These are phyloP conservation scores for Ustilago bromivora DNA, from an alignment of 1,284 basidiomycete genomes.

Conservation along the genomic window DNA sequence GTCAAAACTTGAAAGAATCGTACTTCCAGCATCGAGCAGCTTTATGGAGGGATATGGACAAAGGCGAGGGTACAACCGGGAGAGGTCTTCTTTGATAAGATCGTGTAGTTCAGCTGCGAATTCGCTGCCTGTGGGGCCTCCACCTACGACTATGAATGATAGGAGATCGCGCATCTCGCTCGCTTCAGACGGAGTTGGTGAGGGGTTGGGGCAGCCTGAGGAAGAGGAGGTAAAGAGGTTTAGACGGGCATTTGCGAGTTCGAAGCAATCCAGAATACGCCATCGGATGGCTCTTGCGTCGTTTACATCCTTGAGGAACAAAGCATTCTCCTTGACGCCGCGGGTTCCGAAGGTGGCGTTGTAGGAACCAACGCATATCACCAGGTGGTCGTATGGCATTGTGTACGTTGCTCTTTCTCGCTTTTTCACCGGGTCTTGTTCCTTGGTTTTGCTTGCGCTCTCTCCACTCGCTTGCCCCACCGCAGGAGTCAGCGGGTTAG, in stretches of 20 bases:
- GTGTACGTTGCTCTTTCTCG: slow-evolving; percentile 15
- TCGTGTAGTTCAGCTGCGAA: slow-evolving; percentile 82
- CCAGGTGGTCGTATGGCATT: slow-evolving; percentile 76
- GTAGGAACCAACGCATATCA: slow-evolving; percentile 86
- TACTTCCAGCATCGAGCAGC: slow-evolving; percentile 56
- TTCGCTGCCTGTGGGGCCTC: slow-evolving; percentile 55
- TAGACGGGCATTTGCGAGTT: slow-evolving; percentile 75
- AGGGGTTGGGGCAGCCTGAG: slow-evolving; percentile 51
- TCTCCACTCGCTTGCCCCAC: not conserved
- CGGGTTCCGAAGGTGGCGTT: slow-evolving; percentile 77
- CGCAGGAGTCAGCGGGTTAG: slow-evolving; percentile 71
- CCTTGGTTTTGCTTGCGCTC: not conserved
- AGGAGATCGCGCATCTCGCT: slow-evolving; percentile 17
- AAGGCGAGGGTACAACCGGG: slow-evolving; percentile 70
- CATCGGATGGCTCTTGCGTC: slow-evolving; percentile 84
- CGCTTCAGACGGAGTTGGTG: no score
- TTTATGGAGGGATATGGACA: slow-evolving; percentile 29
- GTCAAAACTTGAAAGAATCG: slow-evolving; percentile 67
- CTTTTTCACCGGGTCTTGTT: not conserved
- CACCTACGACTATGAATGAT: slow-evolving; percentile 53
- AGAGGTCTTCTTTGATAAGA: slow-evolving; percentile 76
- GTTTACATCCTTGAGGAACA: slow-evolving; percentile 79
- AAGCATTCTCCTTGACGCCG: slow-evolving; percentile 68
- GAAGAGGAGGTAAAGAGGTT: slow-evolving; percentile 72
- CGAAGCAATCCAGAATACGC: slow-evolving; percentile 82